Conservation (phyloP, 345 rosid species). For the Psidium friedrichsthalianum region DNA sequence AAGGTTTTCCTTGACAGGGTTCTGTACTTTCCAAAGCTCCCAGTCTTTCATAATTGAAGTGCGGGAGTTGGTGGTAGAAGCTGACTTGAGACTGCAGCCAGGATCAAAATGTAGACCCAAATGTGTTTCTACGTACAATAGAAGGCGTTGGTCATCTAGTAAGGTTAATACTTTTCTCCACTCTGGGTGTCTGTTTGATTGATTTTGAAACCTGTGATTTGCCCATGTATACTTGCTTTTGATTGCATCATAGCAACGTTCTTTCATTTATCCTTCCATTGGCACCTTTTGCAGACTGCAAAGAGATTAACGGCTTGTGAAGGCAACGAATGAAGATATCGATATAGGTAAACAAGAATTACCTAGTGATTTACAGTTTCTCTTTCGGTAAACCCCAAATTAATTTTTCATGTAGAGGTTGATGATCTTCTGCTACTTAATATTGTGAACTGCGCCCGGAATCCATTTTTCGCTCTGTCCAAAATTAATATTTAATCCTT, state of each 20-base stretch:
- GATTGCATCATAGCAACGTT: neutral
- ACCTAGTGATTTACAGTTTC: neutral
- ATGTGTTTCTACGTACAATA: too few species aligned
- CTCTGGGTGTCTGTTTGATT: neutral
- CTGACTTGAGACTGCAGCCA: too few species aligned
- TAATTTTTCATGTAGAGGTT: neutral
- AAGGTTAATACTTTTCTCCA: too few species aligned
- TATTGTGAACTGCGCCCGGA: too few species aligned
- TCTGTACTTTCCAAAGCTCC: too few species aligned
- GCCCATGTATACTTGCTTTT: neutral
- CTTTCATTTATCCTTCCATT: neutral
- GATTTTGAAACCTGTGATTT: neutral
- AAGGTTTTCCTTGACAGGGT: too few species aligned
- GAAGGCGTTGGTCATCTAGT: too few species aligned
- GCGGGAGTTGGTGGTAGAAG: too few species aligned
- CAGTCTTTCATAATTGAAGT: too few species aligned
- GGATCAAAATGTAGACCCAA: too few species aligned
- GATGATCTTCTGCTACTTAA: neutral
- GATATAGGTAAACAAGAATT: neutral
- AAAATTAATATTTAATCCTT: too few species aligned
- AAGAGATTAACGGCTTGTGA: neutral
- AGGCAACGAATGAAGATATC: neutral
- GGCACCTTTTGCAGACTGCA: neutral
- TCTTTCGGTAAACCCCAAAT: neutral
- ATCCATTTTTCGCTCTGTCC: too few species aligned